Base-by-base conservation (phyloP, 768 basidiomycete species). In the Neoboletus brunneissimus region DNA sequence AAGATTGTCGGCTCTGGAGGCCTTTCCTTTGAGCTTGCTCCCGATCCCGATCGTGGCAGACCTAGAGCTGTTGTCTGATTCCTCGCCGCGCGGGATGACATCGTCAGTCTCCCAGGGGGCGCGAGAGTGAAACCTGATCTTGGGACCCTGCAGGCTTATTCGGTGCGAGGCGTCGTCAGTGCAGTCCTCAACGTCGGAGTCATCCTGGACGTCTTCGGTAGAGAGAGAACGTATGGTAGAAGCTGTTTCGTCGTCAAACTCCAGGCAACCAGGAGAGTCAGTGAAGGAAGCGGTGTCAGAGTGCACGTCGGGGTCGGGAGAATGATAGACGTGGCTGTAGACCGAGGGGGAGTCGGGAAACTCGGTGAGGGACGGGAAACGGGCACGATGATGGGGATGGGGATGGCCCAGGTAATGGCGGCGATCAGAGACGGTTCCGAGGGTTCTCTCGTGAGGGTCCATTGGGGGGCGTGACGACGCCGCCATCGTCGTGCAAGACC, bases 21-120 rank as follows among this genome's bases (percentile, higher is more conserved):
- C 54, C 45, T 66, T 72, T 48, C 62, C 61, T 40, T 55, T 74
- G 57, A 67, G 63, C 56, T 67, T 74, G 58, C 56, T 69, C 27
- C 67, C 62, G 52, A 69, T 56, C 54, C 68, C 63, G 50, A 68
- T 56, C 53, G 65, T 56, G 61, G 67, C 60, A 52, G 71, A 67
- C 68, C 69, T 64, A 54, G 67, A 57, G 45, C 65, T 68, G 23
- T 75, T 74, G 40, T 80, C 78, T 5, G 72, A 63, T 41, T 84
- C 83, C 32, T 77, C 82, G 64, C 79, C 80, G 31, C 76, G 70
- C 3, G 79, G 55, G 4, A 71, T 38, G 37, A 75, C 78, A 15
- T 79, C 82, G 48, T 83, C 87, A 37, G 79, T 72, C 72, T 91
- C 89, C 90, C 90, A 93, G 40, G 90, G 90, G 18, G 90, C 87